Percentiles rank a stretch among this genome's conserved stretches.
These are phyloP conservation scores for Aspergillus hortae DNA, from an alignment of 2,329 filamentous ascomycete genomes.

Conservation along the genomic window DNA sequence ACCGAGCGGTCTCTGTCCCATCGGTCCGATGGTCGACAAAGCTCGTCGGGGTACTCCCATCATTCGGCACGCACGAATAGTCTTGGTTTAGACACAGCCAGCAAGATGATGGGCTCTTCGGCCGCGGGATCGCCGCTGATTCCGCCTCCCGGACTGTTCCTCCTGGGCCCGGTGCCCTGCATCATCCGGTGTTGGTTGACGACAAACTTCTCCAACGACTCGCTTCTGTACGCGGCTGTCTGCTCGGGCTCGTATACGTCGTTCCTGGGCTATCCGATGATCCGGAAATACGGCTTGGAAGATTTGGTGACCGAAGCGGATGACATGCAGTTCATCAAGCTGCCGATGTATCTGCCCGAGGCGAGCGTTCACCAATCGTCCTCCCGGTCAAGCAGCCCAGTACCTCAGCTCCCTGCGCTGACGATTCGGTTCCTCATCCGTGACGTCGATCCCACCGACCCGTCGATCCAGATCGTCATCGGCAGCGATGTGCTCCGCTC, in stretches of 20 bases:
- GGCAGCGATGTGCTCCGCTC: constrained; percentile 83
- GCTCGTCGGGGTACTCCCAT: constrained; percentile 79
- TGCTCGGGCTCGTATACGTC: constrained; percentile 91
- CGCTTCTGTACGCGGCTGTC: constrained; percentile 84
- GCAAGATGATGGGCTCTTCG: constrained; percentile 60
- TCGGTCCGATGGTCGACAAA: constrained; percentile 92
- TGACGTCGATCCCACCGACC: constrained; percentile 47
- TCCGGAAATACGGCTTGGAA: constrained; percentile 69
- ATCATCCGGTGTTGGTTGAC: constrained; percentile 97
- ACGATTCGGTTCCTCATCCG: constrained; percentile 74
- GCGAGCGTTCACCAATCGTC: constrained; percentile 72
- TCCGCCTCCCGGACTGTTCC: constrained; percentile 78
- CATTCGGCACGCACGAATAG: constrained; percentile 82
- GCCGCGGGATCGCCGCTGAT: constrained; percentile 69
- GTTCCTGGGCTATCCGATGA: constrained; percentile 69
- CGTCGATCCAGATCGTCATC: constrained; percentile 76
- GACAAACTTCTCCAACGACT: constrained; percentile 81
- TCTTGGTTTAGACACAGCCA: constrained; percentile 70
- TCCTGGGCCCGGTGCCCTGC: constrained; percentile 83
- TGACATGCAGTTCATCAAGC: constrained; percentile 64
- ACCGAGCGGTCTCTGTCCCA: constrained; percentile 90
- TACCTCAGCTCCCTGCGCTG: constrained; percentile 76
- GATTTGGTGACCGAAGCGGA: constrained; percentile 65
- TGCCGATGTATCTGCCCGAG: constrained; percentile 86
- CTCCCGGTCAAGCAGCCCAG: constrained; percentile 68